Base-by-base conservation (phyloP, 116 monocot species). In the Dioscorea cayenensis region DNA sequence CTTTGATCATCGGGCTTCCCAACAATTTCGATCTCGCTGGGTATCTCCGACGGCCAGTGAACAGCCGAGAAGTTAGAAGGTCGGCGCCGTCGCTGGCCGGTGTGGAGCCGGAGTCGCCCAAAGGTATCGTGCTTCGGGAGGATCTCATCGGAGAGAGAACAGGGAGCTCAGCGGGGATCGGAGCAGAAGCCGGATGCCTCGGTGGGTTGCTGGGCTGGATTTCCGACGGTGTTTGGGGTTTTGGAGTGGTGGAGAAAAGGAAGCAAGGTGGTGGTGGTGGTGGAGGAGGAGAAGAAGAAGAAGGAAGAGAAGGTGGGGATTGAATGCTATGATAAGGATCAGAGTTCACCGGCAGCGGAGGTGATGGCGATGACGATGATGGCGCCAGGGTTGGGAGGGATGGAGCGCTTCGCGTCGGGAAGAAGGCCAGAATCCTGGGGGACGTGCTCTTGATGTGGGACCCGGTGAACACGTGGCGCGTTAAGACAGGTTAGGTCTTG, bases 1-100 rank as follows among this genome's bases (percentile, higher is more conserved):
- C 86, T 37, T 72, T 72, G 11, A 82, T 81, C 60, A 76, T 82
- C 70, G 78, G 64, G 5, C 68, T 77, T 13, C 73, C 82, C 22
- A 35, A 51, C 37, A 69, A 51, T 25, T 0, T 60, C 36, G 32
- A 13, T 60, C 18, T 20, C 51, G 70, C 71, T 6, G 36, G 29
- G 16, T 23, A 16, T 5, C 3, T 17, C 38, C 71, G 66, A 7
- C 32, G 66, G 35, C 37, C 66, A 11, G 19, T 35, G 20, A 36
- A 6, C 36, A 29, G 35, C 18, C 32, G 16, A 14, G 17, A 4
- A 28, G 36, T 16, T 27, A 37, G 22, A 22, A 28, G 37, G 66
- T 27, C 51, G 7, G 28, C 29, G 61, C 28, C 18, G 61, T 8
- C 20, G 36, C 17, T 23, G 14, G 22, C 21, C 1, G 37, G 4